Evolutionary conservation across 106 monocot genomes (phyloP).

Genomic region (Allium cepa): DNA sequence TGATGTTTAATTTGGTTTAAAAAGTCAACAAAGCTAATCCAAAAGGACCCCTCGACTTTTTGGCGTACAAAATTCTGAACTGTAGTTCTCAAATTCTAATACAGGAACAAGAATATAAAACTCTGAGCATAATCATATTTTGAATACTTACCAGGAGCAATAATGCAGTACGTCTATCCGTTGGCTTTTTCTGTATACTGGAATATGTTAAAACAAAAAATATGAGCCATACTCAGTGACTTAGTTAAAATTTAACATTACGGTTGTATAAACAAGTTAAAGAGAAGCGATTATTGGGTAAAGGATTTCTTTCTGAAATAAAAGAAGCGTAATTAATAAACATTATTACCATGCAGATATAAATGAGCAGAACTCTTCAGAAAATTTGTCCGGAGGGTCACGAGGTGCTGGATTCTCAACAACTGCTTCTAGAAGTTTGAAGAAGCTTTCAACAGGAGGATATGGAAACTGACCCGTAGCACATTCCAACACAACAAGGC

Average conservation of each 20-base stretch:
- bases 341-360: conserved; percentile 57
- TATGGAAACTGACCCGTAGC: conserved; percentile 79
- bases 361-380: conserved; percentile 82
- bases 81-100: no score
- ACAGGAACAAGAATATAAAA: no score
- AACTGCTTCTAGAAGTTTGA: conserved; percentile 68
- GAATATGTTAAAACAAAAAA: conserved; percentile 8
- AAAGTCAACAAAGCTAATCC: no score
- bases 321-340: no score
- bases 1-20: no score
- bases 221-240: neutral
- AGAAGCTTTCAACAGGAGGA: conserved; percentile 48
- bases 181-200: conserved; percentile 62
- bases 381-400: conserved; percentile 62
- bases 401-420: conserved; percentile 53
- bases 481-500: conserved; percentile 69
- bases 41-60: no score
- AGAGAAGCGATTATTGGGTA: no score
- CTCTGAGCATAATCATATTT: no score
- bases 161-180: conserved; percentile 46
- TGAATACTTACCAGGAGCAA: conserved; percentile 42
- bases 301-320: no score
- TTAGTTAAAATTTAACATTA: no score
- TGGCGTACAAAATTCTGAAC: no score
- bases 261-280: no score